Evolutionary conservation across 202 grass and related monocot species (phyloP), one percentile per base, ranked within the genome.

Genomic region (Bolboschoenoplectus hybrid): DNA sequence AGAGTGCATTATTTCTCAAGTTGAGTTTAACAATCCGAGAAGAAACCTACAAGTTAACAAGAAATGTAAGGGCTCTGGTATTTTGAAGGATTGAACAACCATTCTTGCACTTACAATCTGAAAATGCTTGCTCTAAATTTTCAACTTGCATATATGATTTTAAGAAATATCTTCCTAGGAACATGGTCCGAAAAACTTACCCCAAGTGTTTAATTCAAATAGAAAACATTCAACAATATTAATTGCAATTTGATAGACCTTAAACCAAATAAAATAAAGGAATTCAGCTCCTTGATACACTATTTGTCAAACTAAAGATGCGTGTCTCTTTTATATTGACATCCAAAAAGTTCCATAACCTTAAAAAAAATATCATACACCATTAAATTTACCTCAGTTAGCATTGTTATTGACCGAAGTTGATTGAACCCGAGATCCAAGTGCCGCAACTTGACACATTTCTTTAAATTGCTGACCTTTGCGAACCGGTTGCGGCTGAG

Each of bases 371-470:
- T 70, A 72, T 72, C 26, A 60, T 14, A 60, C 16, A 12, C 49
- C 19, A 12, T 6, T 50, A 62, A 20, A 13, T 81, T 61, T 91
- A 96, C 97, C 93, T 96, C 89, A 51, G 49, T 89, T 81, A 98
- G 86, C 79, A 82, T 89, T 84, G 88, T 85, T 81, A 98, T 88
- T 19, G 93, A 91, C 66, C 86, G 91, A 62, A 98, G 74, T 82
- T 94, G 91, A 87, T 98, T 96, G 85, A 96, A 98, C 63, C 97
- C 97, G 65, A 98, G 90, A 92, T 98, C 93, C 73, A 98, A 83
- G 82, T 88, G 86, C 69, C 81, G 81, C 74, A 98, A 83, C 85
- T 94, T 98, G 72, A 84, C 82, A 67, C 93, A 94, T 85, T 96
- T 96, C 65, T 85, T 57, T 67, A 98, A 86, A 86, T 96, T 98